phyloP scores from a whole-genome alignment of 228 moss, liverwort and hornwort species.

The Sphagnum fallax region DNA sequence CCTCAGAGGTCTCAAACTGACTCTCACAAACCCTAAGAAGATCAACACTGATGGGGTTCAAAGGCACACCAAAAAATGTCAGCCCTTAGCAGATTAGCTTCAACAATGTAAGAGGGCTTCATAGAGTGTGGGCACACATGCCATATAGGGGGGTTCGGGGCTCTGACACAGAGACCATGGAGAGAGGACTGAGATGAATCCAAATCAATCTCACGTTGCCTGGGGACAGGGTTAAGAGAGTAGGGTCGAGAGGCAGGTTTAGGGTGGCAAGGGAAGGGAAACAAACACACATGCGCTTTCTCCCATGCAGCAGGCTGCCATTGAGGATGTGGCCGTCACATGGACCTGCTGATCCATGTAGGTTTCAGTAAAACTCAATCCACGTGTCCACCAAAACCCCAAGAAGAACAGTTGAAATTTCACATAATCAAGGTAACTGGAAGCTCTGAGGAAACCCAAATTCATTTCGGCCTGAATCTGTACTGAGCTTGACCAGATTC shows the following conservation, averaged over 20 bases:
- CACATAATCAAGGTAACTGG: conserved; percentile 69
- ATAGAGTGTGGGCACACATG: conserved; percentile 9
- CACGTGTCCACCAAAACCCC: conserved; percentile 99
- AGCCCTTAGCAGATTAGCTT: conserved; percentile 18
- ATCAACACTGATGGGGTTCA: not conserved
- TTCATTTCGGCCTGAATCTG: no score
- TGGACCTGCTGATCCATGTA: conserved; percentile 99
- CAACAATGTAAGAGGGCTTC: conserved; percentile 20
- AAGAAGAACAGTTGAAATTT: conserved; percentile 79
- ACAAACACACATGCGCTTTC: conserved; percentile 99
- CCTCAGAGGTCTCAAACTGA: not conserved
- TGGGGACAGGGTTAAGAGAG: conserved; percentile 64
- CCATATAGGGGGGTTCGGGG: conserved; percentile 22
- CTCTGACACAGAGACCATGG: conserved; percentile 34
- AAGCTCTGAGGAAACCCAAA: no score
- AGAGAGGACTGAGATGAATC: conserved; percentile 88
- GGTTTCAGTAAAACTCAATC: conserved; percentile 95
- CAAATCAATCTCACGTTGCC: conserved; percentile 87
- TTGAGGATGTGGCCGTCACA: conserved; percentile 99
- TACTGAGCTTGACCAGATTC: no score
- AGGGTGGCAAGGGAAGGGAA: conserved; percentile 94
- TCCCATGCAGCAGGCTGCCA: conserved; percentile 99
- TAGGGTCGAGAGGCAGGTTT: conserved; percentile 96
- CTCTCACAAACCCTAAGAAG: no score
- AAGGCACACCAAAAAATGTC: conserved; percentile 4